Percentiles rank a stretch among this genome's conserved stretches.
Evolutionary conservation across 148 eudicot genomes (phyloP).

Genomic region (Chenopodium quinoa): DNA sequence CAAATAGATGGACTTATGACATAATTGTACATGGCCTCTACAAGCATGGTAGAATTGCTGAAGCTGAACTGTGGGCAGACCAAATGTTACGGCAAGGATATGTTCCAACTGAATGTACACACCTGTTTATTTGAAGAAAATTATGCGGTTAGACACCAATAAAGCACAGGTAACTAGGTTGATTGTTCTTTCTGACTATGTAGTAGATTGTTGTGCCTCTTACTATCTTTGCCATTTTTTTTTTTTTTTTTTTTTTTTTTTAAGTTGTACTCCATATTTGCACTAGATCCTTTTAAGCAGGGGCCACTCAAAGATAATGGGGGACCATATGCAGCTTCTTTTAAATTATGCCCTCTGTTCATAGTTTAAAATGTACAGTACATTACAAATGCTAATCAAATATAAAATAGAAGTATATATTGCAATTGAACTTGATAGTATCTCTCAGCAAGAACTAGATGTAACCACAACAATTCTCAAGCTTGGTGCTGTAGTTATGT

Average conservation of each 20-base stretch:
- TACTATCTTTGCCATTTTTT: not conserved
- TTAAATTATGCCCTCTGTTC: too few relatives aligned
- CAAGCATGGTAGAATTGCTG: conserved; percentile 48
- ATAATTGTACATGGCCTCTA: conserved; percentile 46
- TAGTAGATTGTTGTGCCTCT: not conserved
- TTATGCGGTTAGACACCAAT: not conserved
- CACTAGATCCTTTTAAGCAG: not conserved
- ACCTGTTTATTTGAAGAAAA: conserved; percentile 5
- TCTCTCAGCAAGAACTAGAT: too few relatives aligned
- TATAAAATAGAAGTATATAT: too few relatives aligned
- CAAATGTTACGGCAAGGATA: conserved; percentile 62
- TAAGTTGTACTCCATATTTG: not conserved
- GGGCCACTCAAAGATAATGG: too few relatives aligned
- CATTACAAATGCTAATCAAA: too few relatives aligned
- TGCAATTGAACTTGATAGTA: too few relatives aligned
- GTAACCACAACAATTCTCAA: too few relatives aligned
- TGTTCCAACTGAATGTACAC: conserved; percentile 29
- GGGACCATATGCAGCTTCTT: too few relatives aligned
- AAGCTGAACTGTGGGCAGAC: conserved; percentile 50
- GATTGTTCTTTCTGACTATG: not conserved
- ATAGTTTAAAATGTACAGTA: too few relatives aligned
- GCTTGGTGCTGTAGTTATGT: too few relatives aligned
- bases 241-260: not conserved
- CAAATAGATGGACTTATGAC: conserved; percentile 72
- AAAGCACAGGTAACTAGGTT: conserved; percentile 22